These are phyloP conservation scores for Penicillium sp. DNA, from an alignment of 2,329 filamentous ascomycete species.

Conservation along the genomic window DNA sequence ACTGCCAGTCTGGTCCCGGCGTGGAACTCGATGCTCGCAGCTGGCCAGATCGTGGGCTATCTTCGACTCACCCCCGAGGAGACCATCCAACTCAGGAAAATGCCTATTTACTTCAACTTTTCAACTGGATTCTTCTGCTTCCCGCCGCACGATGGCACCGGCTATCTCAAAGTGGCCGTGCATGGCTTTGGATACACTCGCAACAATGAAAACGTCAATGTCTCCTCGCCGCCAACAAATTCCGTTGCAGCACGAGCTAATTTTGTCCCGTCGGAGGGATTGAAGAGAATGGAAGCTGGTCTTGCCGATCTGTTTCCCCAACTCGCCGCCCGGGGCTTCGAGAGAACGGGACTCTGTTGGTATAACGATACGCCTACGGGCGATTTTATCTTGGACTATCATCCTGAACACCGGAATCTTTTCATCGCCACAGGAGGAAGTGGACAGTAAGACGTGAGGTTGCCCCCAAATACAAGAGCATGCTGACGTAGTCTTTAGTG, in stretches of 20 bases:
- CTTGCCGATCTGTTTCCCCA: slow-evolving; percentile 61
- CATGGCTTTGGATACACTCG: slow-evolving; percentile 66
- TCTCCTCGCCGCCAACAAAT: slow-evolving; percentile 25
- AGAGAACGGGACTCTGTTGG: slow-evolving; percentile 66
- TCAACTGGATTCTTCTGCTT: slow-evolving; percentile 53
- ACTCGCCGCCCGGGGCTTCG: slow-evolving; percentile 60
- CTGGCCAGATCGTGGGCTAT: slow-evolving; percentile 76
- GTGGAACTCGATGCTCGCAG: slow-evolving; percentile 70
- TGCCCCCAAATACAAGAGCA: too few relatives aligned
- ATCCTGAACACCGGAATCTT: slow-evolving; percentile 55
- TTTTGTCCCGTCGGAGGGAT: slow-evolving; percentile 54
- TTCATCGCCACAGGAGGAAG: slow-evolving; percentile 34
- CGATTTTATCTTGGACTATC: slow-evolving; percentile 69
- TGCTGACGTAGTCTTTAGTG: slow-evolving; percentile 35
- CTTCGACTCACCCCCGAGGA: slow-evolving; percentile 70
- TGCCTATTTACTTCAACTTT: slow-evolving; percentile 60
- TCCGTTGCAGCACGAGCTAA: slow-evolving; percentile 29
- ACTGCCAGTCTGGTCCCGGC: slow-evolving; percentile 73
- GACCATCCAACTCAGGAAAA: slow-evolving; percentile 60
- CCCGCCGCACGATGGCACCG: slow-evolving; percentile 39
- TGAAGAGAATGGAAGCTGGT: slow-evolving; percentile 58
- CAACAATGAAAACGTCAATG: slow-evolving; percentile 12
- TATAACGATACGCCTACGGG: slow-evolving; percentile 69
- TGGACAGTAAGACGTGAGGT: slow-evolving; percentile 29
- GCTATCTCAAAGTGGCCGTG: slow-evolving; percentile 62